Conservation (phyloP, 2,329 filamentous ascomycete genomes). For the Volutella citrinella region DNA sequence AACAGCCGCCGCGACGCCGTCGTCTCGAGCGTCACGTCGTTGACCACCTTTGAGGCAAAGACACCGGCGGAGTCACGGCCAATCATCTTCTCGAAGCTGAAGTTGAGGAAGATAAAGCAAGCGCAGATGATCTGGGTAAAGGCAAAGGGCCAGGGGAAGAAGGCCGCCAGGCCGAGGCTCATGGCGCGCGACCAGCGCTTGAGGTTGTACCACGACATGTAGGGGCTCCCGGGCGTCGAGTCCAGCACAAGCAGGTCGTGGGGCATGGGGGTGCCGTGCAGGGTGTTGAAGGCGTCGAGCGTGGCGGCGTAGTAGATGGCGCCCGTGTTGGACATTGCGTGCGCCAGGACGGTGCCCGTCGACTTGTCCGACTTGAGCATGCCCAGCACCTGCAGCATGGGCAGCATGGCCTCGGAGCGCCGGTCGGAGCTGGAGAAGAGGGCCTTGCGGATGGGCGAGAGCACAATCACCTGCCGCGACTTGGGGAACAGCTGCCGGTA, state of each 20-base stretch:
- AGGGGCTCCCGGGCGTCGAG: conserved; percentile 50
- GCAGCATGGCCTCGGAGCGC: conserved; percentile 44
- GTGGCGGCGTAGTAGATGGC: conserved; percentile 51
- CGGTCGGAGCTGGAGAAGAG: conserved; percentile 41
- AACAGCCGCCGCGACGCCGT: conserved; percentile 47
- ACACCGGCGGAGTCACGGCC: conserved; percentile 40
- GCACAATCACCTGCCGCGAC: conserved; percentile 48
- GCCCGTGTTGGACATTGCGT: conserved; percentile 58
- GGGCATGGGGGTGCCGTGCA: conserved; percentile 38
- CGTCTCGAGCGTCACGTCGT: conserved; percentile 35
- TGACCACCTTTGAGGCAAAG: conserved; percentile 35
- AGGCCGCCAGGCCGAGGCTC: conserved; percentile 45
- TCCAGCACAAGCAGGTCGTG: conserved; percentile 49
- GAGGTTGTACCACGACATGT: conserved; percentile 40
- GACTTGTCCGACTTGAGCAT: conserved; percentile 10
- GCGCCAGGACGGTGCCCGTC: conserved; percentile 41
- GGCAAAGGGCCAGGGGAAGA: conserved; percentile 47
- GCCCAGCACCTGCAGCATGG: conserved; percentile 35
- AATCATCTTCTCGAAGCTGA: conserved; percentile 31
- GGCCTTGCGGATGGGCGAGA: conserved; percentile 47
- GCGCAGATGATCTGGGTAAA: conserved; percentile 48
- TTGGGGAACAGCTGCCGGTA: conserved; percentile 50
- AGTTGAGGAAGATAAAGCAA: conserved; percentile 37
- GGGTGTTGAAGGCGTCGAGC: conserved; percentile 43
- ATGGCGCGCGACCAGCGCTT: conserved; percentile 52